A percentile compares a stretch with the other conserved stretches of the same genome.
Conservation (phyloP, 2,329 filamentous ascomycete genomes). For the Knoxdaviesia proteae region DNA sequence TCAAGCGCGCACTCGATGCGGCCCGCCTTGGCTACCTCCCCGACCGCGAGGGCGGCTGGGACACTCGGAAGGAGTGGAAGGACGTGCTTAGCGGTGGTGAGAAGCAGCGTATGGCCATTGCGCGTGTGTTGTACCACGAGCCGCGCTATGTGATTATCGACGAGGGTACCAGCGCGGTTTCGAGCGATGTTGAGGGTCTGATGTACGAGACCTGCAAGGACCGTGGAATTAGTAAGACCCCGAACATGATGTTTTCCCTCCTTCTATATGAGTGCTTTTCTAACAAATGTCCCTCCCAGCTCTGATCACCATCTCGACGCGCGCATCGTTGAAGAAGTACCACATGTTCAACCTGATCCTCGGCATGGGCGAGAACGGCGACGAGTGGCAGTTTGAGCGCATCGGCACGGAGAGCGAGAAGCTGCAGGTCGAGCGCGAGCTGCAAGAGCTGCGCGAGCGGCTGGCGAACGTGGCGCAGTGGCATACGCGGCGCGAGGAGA, state of each 20-base stretch:
- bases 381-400: constrained; percentile 78
- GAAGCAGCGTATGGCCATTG: constrained; percentile 89
- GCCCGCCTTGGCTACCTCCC: constrained; percentile 77
- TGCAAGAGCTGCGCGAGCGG: constrained; percentile 63
- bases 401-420: constrained; percentile 92
- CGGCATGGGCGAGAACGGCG: constrained; percentile 59
- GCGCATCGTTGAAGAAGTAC: constrained; percentile 85
- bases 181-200: constrained; percentile 80
- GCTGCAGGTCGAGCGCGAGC: constrained; percentile 76
- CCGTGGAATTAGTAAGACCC: constrained; percentile 65
- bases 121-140: constrained; percentile 81
- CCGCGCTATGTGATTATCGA: constrained; percentile 87
- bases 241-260: constrained; percentile 1
- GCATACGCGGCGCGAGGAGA: constrained; percentile 58
- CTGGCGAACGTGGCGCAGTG: constrained; percentile 66
- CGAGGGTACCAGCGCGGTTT: constrained; percentile 87
- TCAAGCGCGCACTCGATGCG: constrained; percentile 60
- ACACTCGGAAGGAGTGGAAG: constrained; percentile 95
- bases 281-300: constrained; percentile 25
- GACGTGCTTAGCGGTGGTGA: constrained; percentile 93
- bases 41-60: constrained; percentile 85
- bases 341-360: constrained; percentile 81
- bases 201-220: constrained; percentile 88
- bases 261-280: background rate
- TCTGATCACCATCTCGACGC: constrained; percentile 85